Percentiles rank a stretch among this genome's conserved stretches.
Evolutionary conservation across 768 basidiomycete genomes (phyloP).

Genomic region (Dioszegia crocea): DNA sequence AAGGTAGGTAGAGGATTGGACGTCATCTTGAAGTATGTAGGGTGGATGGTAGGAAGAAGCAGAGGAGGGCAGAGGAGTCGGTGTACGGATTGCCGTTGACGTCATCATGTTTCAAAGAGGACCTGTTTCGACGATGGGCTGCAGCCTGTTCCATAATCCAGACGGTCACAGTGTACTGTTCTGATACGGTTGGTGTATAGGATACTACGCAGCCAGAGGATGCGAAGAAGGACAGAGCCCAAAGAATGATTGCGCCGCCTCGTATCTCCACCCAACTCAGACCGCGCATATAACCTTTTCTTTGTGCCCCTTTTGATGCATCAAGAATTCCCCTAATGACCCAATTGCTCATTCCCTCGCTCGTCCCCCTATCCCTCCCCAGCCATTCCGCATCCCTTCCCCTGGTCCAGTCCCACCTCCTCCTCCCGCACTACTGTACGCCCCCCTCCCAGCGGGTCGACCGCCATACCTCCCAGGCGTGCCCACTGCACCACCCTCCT

Average conservation of each 20-base stretch:
- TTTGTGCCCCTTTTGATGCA: no score
- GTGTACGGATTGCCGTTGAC: background rate
- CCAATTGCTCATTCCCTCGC: background rate
- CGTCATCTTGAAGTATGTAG: background rate
- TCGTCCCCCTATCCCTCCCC: background rate
- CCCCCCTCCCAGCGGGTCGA: background rate
- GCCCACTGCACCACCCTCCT: background rate
- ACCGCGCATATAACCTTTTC: no score
- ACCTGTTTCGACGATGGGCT: no score
- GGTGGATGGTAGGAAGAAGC: background rate
- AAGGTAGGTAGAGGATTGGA: slow-evolving; percentile 18
- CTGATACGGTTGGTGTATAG: no score
- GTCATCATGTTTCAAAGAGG: background rate
- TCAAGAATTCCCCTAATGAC: no score
- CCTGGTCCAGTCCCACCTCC: background rate
- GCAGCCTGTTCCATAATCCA: no score
- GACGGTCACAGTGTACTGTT: no score
- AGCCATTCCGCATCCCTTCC: background rate
- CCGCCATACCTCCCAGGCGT: background rate
- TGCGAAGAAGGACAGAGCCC: no score
- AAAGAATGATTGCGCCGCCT: no score
- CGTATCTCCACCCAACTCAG: no score
- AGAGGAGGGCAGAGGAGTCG: background rate
- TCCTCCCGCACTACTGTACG: background rate
- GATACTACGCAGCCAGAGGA: no score